phyloP scores from a whole-genome alignment of 2,329 filamentous ascomycete genomes.

The Calycina herbarum region DNA sequence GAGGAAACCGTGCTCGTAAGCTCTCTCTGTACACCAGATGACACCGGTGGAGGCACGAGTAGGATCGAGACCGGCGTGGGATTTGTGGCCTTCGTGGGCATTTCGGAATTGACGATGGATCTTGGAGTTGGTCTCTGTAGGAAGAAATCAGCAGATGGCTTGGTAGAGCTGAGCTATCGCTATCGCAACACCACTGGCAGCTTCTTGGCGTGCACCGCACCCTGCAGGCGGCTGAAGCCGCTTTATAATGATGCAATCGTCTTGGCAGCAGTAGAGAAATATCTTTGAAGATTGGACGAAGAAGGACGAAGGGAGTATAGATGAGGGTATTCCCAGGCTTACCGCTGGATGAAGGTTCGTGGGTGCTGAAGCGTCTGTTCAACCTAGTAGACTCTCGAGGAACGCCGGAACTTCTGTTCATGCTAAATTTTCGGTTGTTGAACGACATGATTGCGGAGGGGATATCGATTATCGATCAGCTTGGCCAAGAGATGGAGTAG shows the following conservation, averaged over 20 bases:
- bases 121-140: slow-evolving; percentile 73
- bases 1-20: slow-evolving; percentile 82
- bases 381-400: slow-evolving; percentile 48
- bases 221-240: background rate
- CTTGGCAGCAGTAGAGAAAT: slow-evolving; percentile 5
- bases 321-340: slow-evolving; percentile 33
- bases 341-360: slow-evolving; percentile 59
- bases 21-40: slow-evolving; percentile 88
- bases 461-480: background rate
- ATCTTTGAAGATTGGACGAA: background rate
- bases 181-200: background rate
- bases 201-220: background rate
- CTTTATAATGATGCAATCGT: background rate
- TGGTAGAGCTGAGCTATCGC: background rate
- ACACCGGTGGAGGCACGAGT: slow-evolving; percentile 88
- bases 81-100: slow-evolving; percentile 86
- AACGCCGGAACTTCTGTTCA: slow-evolving; percentile 64
- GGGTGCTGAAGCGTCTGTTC: slow-evolving; percentile 57
- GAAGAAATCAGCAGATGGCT: background rate
- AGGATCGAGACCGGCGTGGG: slow-evolving; percentile 87
- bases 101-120: slow-evolving; percentile 87
- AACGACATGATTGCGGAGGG: slow-evolving; percentile 39
- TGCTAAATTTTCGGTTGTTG: slow-evolving; percentile 63
- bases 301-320: background rate
- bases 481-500: background rate